Base-by-base conservation (phyloP, 2,329 filamentous ascomycete genomes). In the Aureobasidium sp. region DNA sequence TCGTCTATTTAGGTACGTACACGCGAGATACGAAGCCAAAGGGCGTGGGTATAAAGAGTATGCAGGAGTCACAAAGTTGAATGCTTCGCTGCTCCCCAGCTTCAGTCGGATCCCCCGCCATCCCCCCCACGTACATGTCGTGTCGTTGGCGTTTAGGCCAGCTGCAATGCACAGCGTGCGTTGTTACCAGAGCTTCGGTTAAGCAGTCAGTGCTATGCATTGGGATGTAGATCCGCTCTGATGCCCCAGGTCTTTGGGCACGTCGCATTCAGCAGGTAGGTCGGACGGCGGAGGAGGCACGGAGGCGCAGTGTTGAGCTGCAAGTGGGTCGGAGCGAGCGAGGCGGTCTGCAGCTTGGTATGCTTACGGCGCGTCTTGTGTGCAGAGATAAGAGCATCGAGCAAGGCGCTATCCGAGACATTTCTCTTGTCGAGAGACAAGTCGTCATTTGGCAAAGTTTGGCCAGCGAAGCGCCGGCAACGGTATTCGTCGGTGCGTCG, bases 401-500 rank as follows among this genome's bases (percentile, higher is more conserved):
- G n/a, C 27, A 35, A n/a, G 47, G 31, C 38, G 40, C 15, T 19
- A 46, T 57, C 40, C 53, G 29, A 57, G 40, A 46, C 53, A 37
- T 31, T 21, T 17, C 5, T 10, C 27, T 8, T 15, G 25, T 10
- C 10, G 8, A 37, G 8, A n/a, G 38, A 33, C 25, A 27, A 21
- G 10, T 31, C 25, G 38, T 55, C 51, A 55, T 55, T 33, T 55
- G 51, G n/a, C 19, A 42, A 43, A 55, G 51, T 53, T 53, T 53
- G 33, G 21, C 33, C 50, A 50, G 47, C 47, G 19, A 50, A 50
- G 47, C n/a, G 47, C 47, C 47, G 47, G 47, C 21, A 50, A 50
- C 40, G 53, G 53, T 57, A 57, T 57, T n/a, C 38, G 54, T 58
- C 54, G 21, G 54, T 58, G 54, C 54, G 54, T 49, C 53, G 53